These are phyloP conservation scores for Ustulina deusta DNA, from an alignment of 2,329 filamentous ascomycete genomes.

Conservation along the genomic window DNA sequence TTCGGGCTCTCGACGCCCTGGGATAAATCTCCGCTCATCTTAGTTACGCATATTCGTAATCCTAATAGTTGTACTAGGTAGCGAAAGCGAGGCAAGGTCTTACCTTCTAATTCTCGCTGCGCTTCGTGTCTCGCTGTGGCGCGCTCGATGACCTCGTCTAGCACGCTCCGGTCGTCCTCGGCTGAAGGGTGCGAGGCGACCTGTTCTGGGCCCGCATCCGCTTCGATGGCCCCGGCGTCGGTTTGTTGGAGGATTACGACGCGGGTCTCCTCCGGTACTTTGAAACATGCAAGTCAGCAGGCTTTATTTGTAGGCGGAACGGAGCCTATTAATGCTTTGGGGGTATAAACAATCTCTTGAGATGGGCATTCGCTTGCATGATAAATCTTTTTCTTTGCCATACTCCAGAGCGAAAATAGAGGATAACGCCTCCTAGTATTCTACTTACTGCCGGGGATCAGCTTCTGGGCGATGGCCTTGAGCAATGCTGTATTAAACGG, in stretches of 20 bases:
- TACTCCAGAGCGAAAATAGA: background rate
- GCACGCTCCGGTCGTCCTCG: slow-evolving; percentile 56
- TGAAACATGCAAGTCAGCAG: slow-evolving; percentile 15
- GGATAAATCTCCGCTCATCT: slow-evolving; percentile 61
- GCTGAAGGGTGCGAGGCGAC: slow-evolving; percentile 15
- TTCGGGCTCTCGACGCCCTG: slow-evolving; percentile 70
- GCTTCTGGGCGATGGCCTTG: slow-evolving; percentile 79
- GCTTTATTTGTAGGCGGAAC: background rate
- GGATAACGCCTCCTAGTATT: background rate
- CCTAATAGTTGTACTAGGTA: background rate
- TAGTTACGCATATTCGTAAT: slow-evolving; percentile 7
- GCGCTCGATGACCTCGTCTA: slow-evolving; percentile 76
- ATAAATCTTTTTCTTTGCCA: background rate
- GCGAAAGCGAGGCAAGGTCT: slow-evolving; percentile 33
- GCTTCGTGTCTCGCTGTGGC: slow-evolving; percentile 68
- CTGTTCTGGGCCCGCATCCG: slow-evolving; percentile 46
- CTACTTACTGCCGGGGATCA: slow-evolving; percentile 74
- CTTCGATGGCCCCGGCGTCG: slow-evolving; percentile 53
- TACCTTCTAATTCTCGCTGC: slow-evolving; percentile 71
- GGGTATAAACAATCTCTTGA: background rate
- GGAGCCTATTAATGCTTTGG: background rate
- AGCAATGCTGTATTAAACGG: slow-evolving; percentile 67
- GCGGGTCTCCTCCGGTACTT: slow-evolving; percentile 70
- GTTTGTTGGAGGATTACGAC: slow-evolving; percentile 79
- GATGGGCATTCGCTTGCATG: background rate